Conservation (phyloP, 2,329 filamentous ascomycete species). For the Ceratocystis albifundus region DNA sequence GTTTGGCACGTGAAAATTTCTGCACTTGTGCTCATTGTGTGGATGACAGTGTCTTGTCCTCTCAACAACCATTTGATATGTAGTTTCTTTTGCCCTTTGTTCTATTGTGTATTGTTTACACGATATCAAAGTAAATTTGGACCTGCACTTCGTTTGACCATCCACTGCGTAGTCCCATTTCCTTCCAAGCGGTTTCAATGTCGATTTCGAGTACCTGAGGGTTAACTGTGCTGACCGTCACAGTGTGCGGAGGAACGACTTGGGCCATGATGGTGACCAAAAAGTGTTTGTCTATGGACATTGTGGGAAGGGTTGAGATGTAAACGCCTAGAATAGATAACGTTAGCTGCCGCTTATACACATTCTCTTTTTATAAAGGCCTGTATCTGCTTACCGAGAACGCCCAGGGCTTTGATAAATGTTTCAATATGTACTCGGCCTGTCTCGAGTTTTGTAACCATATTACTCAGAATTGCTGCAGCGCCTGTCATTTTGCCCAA, state of each 20-base stretch:
- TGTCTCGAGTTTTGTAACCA: constrained; percentile 39
- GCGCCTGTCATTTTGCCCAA: constrained; percentile 82
- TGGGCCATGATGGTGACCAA: constrained; percentile 63
- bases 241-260: constrained; percentile 55
- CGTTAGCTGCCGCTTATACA: not conserved
- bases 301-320: constrained; percentile 53
- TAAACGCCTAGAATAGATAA: constrained; percentile 51
- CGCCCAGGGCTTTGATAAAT: constrained; percentile 67
- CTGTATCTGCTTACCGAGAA: constrained; percentile 45
- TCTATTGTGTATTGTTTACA: not conserved
- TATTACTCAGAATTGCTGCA: constrained; percentile 58
- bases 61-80: not conserved
- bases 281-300: constrained; percentile 53
- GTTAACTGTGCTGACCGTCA: constrained; percentile 44
- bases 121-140: constrained; percentile 45
- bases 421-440: constrained; percentile 55
- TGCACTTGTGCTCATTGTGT: not conserved
- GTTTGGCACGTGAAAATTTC: not conserved
- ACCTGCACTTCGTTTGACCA: constrained; percentile 74
- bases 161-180: constrained; percentile 55
- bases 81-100: not conserved
- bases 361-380: constrained; percentile 16
- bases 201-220: constrained; percentile 63
- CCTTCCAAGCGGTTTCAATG: constrained; percentile 62
- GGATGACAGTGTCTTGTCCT: constrained; percentile 23